Evolutionary conservation across 2,329 filamentous ascomycete genomes (phyloP).

Genomic region (Aureobasidium sp.): DNA sequence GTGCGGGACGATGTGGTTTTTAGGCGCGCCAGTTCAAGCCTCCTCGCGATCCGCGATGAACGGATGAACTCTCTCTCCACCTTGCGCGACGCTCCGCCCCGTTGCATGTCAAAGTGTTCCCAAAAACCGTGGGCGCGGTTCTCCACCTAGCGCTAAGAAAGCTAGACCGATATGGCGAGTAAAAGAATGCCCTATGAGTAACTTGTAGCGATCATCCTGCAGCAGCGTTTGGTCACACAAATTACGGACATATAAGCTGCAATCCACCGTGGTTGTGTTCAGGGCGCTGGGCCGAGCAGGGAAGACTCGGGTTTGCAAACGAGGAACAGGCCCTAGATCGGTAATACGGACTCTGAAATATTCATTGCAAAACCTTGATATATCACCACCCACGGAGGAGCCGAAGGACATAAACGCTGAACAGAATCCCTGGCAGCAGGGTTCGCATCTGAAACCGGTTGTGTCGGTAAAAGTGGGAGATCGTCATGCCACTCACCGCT

Average conservation of each 20-base stretch:
- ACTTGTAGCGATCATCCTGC: not conserved
- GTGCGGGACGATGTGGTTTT: not conserved
- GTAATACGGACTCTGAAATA: not conserved
- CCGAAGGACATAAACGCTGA: not conserved
- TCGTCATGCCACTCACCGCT: constrained; percentile 6
- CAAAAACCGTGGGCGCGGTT: not conserved
- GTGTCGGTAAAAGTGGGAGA: not conserved
- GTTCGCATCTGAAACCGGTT: constrained; percentile 2
- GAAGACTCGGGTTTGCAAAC: too few species aligned
- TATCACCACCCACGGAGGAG: not conserved
- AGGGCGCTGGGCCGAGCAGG: not conserved
- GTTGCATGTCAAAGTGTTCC: constrained; percentile 6
- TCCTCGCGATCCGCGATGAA: not conserved
- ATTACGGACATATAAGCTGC: not conserved
- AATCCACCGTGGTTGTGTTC: not conserved
- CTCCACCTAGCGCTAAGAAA: constrained; percentile 8
- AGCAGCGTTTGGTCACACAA: constrained; percentile 6
- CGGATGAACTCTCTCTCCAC: constrained; percentile 6
- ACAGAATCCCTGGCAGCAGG: not conserved
- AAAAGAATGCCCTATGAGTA: not conserved
- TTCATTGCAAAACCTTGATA: not conserved
- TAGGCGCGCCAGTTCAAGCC: not conserved
- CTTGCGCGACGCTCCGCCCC: constrained; percentile 10
- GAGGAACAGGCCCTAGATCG: not conserved
- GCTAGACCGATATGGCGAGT: not conserved